Conservation (phyloP, 768 basidiomycete species). For the Coprinopsis marcescibilis region DNA sequence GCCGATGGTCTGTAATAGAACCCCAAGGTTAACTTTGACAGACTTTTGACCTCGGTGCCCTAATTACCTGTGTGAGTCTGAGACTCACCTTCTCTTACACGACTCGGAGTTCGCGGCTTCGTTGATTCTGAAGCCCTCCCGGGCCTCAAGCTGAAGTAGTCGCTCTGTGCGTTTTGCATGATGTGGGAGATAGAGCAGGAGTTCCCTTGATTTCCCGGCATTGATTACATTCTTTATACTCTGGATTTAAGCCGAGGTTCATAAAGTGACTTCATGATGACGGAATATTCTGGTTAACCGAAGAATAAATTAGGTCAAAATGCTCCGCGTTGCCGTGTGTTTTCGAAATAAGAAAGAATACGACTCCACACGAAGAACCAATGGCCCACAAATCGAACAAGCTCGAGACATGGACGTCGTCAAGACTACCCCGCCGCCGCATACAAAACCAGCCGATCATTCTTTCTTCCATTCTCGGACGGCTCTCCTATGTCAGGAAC, state of each 20-base stretch:
- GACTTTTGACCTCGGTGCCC: neutral
- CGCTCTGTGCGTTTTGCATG: slow-evolving; percentile 1
- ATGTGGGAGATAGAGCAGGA: neutral
- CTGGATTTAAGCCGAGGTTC: neutral
- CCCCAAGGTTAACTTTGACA: too few relatives aligned
- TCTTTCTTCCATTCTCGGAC: neutral
- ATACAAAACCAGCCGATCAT: too few relatives aligned
- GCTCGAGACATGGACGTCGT: neutral
- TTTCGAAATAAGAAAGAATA: too few relatives aligned
- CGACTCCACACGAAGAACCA: too few relatives aligned
- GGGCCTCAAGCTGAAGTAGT: neutral
- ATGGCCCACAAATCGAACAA: too few relatives aligned
- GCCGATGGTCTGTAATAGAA: neutral
- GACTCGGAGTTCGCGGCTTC: neutral
- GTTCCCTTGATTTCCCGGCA: too few relatives aligned
- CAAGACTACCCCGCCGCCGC: too few relatives aligned
- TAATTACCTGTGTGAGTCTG: neutral
- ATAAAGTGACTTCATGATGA: slow-evolving; percentile 3
- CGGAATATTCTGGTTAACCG: neutral
- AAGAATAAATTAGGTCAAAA: neutral
- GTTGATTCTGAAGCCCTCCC: neutral
- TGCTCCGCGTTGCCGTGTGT: too few relatives aligned
- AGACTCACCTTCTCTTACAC: neutral
- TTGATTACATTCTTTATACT: neutral
- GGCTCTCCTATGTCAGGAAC: neutral